Evolutionary conservation across 179 eudicot species (phyloP).

Genomic region (Beta corolliflora): DNA sequence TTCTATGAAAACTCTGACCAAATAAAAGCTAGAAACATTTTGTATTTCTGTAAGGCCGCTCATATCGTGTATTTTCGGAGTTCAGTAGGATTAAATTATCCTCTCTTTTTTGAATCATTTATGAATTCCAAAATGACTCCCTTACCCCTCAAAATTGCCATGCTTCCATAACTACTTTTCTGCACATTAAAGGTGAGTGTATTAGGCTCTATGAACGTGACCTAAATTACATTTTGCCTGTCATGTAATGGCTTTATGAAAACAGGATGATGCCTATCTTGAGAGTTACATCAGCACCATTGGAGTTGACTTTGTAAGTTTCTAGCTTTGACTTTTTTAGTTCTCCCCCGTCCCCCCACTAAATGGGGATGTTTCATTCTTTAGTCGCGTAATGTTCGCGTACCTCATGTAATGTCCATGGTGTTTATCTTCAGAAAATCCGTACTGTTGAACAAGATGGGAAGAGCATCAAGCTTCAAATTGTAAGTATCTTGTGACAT

Average conservation of each 20-base stretch:
- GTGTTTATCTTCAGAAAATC: constrained; percentile 47
- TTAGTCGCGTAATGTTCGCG: background rate
- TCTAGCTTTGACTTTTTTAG: background rate
- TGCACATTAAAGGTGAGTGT: background rate
- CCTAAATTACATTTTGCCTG: background rate
- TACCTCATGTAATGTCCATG: constrained; percentile 8
- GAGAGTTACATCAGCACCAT: constrained; percentile 75
- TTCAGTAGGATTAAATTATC: background rate
- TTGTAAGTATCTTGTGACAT: constrained; percentile 40
- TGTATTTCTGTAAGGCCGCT: background rate
- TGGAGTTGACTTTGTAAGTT: constrained; percentile 68
- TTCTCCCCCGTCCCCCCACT: background rate
- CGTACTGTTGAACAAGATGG: constrained; percentile 86
- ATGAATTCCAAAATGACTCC: background rate
- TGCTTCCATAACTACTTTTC: background rate
- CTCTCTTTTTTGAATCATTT: background rate
- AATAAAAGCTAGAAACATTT: background rate
- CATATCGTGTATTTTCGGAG: background rate
- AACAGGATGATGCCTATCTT: constrained; percentile 46
- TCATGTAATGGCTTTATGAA: background rate
- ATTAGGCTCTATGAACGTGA: background rate
- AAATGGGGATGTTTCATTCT: background rate
- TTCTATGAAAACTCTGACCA: no score
- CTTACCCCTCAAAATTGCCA: background rate
- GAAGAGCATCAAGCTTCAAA: constrained; percentile 70